Evolutionary conservation across 345 rosid genomes (phyloP).

Genomic region (Gossypium longicalyx): DNA sequence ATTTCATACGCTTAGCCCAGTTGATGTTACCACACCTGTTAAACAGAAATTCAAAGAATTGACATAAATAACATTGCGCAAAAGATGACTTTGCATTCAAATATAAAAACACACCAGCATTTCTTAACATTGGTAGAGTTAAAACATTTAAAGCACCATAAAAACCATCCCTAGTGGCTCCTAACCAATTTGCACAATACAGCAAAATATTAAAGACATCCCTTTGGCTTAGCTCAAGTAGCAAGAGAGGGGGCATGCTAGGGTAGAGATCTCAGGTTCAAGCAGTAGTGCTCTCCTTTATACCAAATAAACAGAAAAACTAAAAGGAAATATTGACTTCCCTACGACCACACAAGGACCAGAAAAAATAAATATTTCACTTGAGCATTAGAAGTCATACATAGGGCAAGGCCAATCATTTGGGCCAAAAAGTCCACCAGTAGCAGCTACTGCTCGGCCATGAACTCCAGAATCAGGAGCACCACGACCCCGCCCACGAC

Average conservation of each 20-base stretch:
- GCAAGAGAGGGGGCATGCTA: not conserved
- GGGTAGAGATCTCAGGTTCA: not conserved
- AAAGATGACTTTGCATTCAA: not conserved
- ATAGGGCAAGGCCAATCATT: conserved; percentile 99
- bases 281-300: not conserved
- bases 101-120: not conserved
- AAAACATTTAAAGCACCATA: not conserved
- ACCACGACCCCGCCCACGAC: conserved; percentile 83
- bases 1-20: conserved; percentile 94
- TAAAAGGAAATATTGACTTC: not conserved
- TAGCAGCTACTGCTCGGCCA: conserved; percentile 49
- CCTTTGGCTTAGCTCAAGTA: not conserved
- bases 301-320: not conserved
- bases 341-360: not conserved
- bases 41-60: conserved; percentile 3
- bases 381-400: conserved; percentile 45
- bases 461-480: conserved; percentile 42
- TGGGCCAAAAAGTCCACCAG: conserved; percentile 91
- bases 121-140: not conserved
- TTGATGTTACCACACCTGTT: conserved; percentile 94
- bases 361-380: not conserved
- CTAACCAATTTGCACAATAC: not conserved
- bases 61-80: not conserved
- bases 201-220: not conserved
- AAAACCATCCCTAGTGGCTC: not conserved